phyloP scores from a whole-genome alignment of 2,329 filamentous ascomycete genomes.

The Fusarium tuaranense region DNA sequence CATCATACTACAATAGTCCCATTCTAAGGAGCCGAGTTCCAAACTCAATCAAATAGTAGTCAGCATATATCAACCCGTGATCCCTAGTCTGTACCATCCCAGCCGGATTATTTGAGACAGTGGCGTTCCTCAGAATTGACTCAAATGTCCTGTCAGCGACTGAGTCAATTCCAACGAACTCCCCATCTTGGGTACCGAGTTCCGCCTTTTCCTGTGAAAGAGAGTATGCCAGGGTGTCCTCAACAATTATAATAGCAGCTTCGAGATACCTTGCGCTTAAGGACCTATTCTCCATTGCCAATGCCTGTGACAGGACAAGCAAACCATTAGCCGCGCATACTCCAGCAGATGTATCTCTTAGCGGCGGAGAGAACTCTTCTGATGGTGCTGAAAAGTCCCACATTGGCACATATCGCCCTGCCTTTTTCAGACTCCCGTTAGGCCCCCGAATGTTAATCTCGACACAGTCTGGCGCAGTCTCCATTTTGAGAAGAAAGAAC shows the following conservation, averaged over 20 bases:
- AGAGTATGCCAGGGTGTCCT: neutral
- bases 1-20: neutral
- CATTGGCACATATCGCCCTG: neutral
- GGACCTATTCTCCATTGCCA: neutral
- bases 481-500: slow-evolving; percentile 58
- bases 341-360: slow-evolving; percentile 17
- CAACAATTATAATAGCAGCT: neutral
- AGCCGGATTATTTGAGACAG: neutral
- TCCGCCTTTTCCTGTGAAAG: neutral
- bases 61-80: slow-evolving; percentile 61
- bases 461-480: slow-evolving; percentile 37
- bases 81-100: slow-evolving; percentile 39
- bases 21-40: slow-evolving; percentile 22
- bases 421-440: slow-evolving; percentile 22
- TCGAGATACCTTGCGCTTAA: neutral
- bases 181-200: slow-evolving; percentile 7
- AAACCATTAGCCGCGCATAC: neutral
- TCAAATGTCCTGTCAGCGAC: neutral
- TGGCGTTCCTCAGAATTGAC: neutral
- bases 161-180: slow-evolving; percentile 19
- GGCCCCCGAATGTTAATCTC: slow-evolving; percentile 1
- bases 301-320: neutral
- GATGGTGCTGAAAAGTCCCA: neutral
- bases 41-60: slow-evolving; percentile 58
- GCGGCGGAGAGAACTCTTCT: slow-evolving; percentile 44